Percentiles rank a stretch among this genome's conserved stretches.
Conservation (phyloP, 1,139 yeast species). For the Hyphopichia fennica region DNA sequence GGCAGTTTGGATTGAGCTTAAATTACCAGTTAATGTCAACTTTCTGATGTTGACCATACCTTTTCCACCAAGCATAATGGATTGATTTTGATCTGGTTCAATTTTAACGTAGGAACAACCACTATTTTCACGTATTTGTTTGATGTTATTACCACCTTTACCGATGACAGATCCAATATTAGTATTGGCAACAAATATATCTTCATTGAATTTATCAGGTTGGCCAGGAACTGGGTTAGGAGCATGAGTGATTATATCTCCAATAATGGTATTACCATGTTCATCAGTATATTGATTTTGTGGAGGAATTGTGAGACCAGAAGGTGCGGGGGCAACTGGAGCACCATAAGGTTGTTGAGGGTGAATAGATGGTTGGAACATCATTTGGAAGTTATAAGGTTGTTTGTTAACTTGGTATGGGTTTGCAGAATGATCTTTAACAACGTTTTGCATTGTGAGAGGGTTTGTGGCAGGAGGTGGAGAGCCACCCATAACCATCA, state of each 20-base stretch:
- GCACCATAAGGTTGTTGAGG: constrained; percentile 35
- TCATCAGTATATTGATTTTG: constrained; percentile 45
- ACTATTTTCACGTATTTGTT: constrained; percentile 72
- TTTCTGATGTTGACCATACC: constrained; percentile 60
- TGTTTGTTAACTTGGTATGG: constrained; percentile 17
- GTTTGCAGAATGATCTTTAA: constrained; percentile 11
- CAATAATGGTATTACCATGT: constrained; percentile 45
- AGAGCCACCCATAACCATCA: constrained; percentile 17
- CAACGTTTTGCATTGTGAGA: constrained; percentile 14
- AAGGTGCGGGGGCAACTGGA: constrained; percentile 12
- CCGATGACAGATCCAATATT: constrained; percentile 87
- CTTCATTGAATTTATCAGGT: constrained; percentile 60
- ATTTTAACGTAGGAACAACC: constrained; percentile 75
- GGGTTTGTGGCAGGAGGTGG: constrained; percentile 11
- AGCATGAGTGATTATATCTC: constrained; percentile 44
- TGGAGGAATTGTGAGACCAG: constrained; percentile 23
- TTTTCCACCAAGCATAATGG: constrained; percentile 51
- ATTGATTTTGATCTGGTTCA: constrained; percentile 51
- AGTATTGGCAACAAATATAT: constrained; percentile 71
- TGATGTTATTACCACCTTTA: constrained; percentile 80
- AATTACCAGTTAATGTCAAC: constrained; percentile 69
- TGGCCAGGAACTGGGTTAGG: constrained; percentile 35
- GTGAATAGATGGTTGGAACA: constrained; percentile 43
- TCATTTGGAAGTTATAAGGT: constrained; percentile 42
- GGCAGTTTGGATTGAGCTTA: constrained; percentile 74